Conservation (phyloP, 208 protist genomes). For the Kentomonas sorsogonicus region DNA sequence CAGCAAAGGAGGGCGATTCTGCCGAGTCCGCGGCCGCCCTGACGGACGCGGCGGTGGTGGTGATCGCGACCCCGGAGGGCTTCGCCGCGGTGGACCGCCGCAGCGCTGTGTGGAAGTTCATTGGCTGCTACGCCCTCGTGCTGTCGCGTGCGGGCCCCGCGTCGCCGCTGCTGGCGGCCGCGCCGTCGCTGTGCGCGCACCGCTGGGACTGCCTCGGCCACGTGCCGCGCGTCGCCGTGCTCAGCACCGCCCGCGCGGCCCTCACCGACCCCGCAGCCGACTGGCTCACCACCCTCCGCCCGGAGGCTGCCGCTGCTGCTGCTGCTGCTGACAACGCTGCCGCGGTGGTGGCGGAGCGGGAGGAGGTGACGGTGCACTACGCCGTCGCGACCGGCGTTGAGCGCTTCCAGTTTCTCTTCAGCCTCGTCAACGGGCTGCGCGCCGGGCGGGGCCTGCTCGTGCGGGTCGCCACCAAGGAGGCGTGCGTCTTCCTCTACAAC, state of each 20-base stretch:
- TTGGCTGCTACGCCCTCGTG: conserved; percentile 37
- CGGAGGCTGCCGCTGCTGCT: conserved; percentile 5
- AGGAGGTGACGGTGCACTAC: conserved; percentile 52
- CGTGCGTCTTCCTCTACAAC: conserved; percentile 47
- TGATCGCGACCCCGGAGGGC: conserved; percentile 37
- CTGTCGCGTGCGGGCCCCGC: neutral
- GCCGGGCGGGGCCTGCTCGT: conserved; percentile 46
- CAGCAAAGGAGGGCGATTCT: conserved; percentile 7
- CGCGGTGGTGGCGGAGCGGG: neutral
- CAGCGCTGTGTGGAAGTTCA: conserved; percentile 69
- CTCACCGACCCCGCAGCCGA: conserved; percentile 15
- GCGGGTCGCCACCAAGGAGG: conserved; percentile 62
- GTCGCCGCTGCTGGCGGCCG: conserved; percentile 3
- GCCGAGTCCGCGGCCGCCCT: neutral
- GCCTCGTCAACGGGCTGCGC: conserved; percentile 39
- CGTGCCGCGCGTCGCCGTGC: conserved; percentile 23
- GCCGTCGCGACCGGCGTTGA: conserved; percentile 38
- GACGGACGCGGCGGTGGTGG: conserved; percentile 16
- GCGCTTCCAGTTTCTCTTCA: conserved; percentile 62
- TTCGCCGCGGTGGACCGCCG: conserved; percentile 47
- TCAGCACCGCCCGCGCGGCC: conserved; percentile 15
- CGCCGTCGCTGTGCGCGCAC: conserved; percentile 23
- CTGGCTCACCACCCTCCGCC: conserved; percentile 13
- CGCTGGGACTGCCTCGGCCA: conserved; percentile 63
- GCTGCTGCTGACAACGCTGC: conserved; percentile 15